Evolutionary conservation across 306 rosid genomes (phyloP).

Genomic region (Castanea crenata): DNA sequence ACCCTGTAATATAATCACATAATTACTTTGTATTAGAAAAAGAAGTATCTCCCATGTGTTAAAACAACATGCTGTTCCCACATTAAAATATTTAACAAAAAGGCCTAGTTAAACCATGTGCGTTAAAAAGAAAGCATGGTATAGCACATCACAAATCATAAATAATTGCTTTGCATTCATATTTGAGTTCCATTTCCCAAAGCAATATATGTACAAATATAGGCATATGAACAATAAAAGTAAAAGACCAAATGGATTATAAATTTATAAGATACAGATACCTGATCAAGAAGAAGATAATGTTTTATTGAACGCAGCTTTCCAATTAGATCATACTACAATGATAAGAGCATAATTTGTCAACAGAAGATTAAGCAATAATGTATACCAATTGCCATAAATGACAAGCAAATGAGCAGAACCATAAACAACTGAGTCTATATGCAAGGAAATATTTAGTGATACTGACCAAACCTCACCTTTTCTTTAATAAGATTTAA

Average conservation of each 20-base stretch:
- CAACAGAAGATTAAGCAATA: conserved; percentile 21
- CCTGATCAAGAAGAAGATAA: conserved; percentile 99
- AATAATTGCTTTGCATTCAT: not conserved
- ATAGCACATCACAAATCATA: not conserved
- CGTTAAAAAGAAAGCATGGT: not conserved
- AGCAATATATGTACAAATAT: no score
- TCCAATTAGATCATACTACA: conserved; percentile 85
- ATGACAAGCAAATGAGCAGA: not conserved
- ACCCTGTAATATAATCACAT: conserved; percentile 53
- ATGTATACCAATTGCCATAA: not conserved
- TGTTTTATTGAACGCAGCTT: conserved; percentile 91
- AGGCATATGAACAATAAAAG: no score
- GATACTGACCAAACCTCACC: conserved; percentile 43
- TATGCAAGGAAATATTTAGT: conserved; percentile 11
- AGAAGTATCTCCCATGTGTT: not conserved
- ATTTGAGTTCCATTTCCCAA: no score
- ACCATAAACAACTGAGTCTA: conserved; percentile 10
- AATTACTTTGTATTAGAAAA: conserved; percentile 8
- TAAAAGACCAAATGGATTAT: not conserved
- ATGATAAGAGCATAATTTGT: conserved; percentile 21
- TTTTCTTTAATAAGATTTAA: conserved; percentile 89
- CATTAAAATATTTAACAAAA: no score
- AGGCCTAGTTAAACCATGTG: not conserved
- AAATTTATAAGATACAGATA: conserved; percentile 26
- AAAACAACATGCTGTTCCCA: not conserved